These are phyloP conservation scores for Globisporangium middletonii DNA, from an alignment of 352 stramenopile species.

Conservation along the genomic window DNA sequence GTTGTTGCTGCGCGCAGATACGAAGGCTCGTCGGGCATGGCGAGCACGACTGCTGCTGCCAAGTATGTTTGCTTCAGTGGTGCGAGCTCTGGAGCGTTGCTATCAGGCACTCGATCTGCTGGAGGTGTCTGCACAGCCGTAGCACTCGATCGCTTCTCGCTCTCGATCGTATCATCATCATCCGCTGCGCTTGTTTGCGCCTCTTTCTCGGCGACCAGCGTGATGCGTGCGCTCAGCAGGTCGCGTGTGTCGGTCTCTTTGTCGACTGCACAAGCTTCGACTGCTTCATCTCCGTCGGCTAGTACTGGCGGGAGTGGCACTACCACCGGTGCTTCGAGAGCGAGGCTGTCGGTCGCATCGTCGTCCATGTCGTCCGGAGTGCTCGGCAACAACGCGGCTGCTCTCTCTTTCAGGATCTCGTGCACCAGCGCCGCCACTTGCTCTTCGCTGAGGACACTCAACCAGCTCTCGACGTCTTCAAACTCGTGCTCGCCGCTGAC, in stretches of 20 bases:
- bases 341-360: not conserved
- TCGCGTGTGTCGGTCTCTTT: slow-evolving; percentile 29
- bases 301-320: too few species aligned
- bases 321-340: not conserved
- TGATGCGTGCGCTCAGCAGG: slow-evolving; percentile 3
- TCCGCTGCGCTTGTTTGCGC: slow-evolving; percentile 15
- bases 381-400: not conserved
- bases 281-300: not conserved
- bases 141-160: too few species aligned
- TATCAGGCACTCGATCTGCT: not conserved
- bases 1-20: too few species aligned
- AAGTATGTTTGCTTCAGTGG: slow-evolving; percentile 3
- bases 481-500: not conserved
- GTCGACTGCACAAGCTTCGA: not conserved
- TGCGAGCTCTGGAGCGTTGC: not conserved
- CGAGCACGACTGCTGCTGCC: not conserved
- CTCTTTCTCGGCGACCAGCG: slow-evolving; percentile 19
- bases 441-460: slow-evolving; percentile 37
- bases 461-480: slow-evolving; percentile 18
- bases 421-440: slow-evolving; percentile 37
- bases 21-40: not conserved
- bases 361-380: not conserved
- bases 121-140: not conserved
- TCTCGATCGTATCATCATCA: not conserved
- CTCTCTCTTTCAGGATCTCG: slow-evolving; percentile 32